Conservation (phyloP, 2,329 filamentous ascomycete species). For the Pezicula radicicola region DNA sequence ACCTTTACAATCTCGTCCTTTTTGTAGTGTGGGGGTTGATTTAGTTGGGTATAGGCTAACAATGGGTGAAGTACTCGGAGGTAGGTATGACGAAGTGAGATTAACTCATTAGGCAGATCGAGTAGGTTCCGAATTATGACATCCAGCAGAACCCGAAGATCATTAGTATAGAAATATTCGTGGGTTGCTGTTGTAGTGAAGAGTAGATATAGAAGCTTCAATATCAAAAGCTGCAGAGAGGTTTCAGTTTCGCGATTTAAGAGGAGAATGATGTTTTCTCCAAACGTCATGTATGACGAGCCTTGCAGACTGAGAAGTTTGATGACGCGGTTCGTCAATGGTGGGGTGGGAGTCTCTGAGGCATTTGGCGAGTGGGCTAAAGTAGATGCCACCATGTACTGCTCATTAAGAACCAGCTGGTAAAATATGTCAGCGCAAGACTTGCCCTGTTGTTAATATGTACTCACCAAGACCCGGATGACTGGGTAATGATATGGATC, state of each 20-base stretch:
- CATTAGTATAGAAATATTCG: constrained; percentile 99
- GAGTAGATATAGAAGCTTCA: constrained; percentile 91
- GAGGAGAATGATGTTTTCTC: constrained; percentile 93
- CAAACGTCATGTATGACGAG: constrained; percentile 84
- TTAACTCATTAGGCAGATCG: constrained; percentile 82
- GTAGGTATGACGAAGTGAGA: constrained; percentile 84
- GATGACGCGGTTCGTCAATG: constrained; percentile 87
- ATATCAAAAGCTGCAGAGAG: constrained; percentile 88
- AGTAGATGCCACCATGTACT: constrained; percentile 84
- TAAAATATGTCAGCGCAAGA: constrained; percentile 15
- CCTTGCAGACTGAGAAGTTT: constrained; percentile 84
- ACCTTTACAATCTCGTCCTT: constrained; percentile 77
- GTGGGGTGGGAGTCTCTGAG: constrained; percentile 30
- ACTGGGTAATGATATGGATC: constrained; percentile 96
- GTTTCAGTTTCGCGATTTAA: constrained; percentile 95
- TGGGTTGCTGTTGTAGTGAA: constrained; percentile 91
- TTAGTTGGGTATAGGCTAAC: constrained; percentile 86
- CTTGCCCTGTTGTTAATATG: neutral
- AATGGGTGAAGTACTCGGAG: constrained; percentile 88
- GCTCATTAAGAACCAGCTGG: constrained; percentile 92
- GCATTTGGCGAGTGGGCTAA: constrained; percentile 36
- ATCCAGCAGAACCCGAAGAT: constrained; percentile 88
- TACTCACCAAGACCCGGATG: constrained; percentile 81
- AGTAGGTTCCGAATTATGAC: constrained; percentile 97
- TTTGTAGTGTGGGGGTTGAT: constrained; percentile 86